These are phyloP conservation scores for Lachnellula suecica DNA, from an alignment of 2,329 filamentous ascomycete genomes.

Conservation along the genomic window DNA sequence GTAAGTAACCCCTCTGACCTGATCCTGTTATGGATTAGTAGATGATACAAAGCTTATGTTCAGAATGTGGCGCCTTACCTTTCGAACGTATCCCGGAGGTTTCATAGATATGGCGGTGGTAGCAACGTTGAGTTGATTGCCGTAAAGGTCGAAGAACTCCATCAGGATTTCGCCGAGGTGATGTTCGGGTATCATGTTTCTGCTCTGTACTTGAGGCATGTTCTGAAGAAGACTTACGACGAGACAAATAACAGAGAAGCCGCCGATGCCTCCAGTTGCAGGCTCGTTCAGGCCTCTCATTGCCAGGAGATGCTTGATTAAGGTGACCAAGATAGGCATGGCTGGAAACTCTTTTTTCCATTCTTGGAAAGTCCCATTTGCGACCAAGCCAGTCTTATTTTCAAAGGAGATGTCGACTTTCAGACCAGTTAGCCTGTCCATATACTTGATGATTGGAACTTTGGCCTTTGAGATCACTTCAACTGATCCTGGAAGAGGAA, in stretches of 20 bases:
- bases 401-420: slow-evolving; percentile 95
- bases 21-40: slow-evolving; percentile 14
- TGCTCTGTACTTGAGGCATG: slow-evolving; percentile 68
- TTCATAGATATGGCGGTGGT: slow-evolving; percentile 73
- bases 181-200: slow-evolving; percentile 56
- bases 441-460: slow-evolving; percentile 90
- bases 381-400: slow-evolving; percentile 77
- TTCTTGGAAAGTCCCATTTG: slow-evolving; percentile 73
- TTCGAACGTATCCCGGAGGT: slow-evolving; percentile 72
- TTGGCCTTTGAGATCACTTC: slow-evolving; percentile 73
- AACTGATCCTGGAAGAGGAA: slow-evolving; percentile 59
- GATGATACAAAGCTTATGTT: slow-evolving; percentile 1
- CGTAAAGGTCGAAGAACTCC: slow-evolving; percentile 88
- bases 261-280: slow-evolving; percentile 85
- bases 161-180: slow-evolving; percentile 81
- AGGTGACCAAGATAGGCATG: slow-evolving; percentile 81
- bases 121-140: slow-evolving; percentile 72
- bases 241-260: slow-evolving; percentile 91
- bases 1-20: slow-evolving; percentile 42
- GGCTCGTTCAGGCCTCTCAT: slow-evolving; percentile 93
- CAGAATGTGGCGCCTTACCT: slow-evolving; percentile 51
- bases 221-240: slow-evolving; percentile 86
- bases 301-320: slow-evolving; percentile 89
- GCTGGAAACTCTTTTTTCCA: slow-evolving; percentile 82
- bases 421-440: slow-evolving; percentile 74